Evolutionary conservation across 139 green algal species (phyloP).

Genomic region (Picochlorum costavermella): DNA sequence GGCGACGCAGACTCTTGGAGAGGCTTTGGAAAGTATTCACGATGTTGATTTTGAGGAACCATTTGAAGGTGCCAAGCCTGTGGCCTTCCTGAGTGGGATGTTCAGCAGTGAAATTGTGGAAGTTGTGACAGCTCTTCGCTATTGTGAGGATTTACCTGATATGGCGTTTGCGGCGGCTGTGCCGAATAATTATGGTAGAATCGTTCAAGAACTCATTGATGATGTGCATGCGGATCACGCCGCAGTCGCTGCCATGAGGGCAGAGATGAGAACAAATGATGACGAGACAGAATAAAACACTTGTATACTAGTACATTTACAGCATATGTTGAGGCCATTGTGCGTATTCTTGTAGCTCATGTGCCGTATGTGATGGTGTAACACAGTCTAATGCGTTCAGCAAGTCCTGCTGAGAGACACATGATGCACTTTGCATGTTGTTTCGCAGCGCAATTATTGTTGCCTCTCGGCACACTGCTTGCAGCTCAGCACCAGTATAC

Average conservation of each 20-base stretch:
- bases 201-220: constrained; percentile 8
- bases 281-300: neutral
- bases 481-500: constrained; percentile 66
- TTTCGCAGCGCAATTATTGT: constrained; percentile 72
- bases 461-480: constrained; percentile 69
- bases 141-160: constrained; percentile 10
- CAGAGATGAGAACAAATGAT: neutral
- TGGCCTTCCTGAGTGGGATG: constrained; percentile 12
- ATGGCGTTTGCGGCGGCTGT: constrained; percentile 17
- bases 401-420: constrained; percentile 48
- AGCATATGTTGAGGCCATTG: constrained; percentile 6
- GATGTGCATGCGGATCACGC: constrained; percentile 11
- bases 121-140: constrained; percentile 1
- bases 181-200: constrained; percentile 7
- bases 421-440: constrained; percentile 32
- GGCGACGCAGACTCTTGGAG: constrained; percentile 2
- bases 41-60: neutral
- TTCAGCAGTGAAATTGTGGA: constrained; percentile 10
- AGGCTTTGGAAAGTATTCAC: neutral
- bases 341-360: constrained; percentile 33
- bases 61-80: neutral
- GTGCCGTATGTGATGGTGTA: neutral
- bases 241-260: neutral
- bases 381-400: constrained; percentile 17
- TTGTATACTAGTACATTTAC: neutral